These are phyloP conservation scores for Acephala macrosclerotiorum DNA, from an alignment of 2,329 filamentous ascomycete genomes.

Conservation along the genomic window DNA sequence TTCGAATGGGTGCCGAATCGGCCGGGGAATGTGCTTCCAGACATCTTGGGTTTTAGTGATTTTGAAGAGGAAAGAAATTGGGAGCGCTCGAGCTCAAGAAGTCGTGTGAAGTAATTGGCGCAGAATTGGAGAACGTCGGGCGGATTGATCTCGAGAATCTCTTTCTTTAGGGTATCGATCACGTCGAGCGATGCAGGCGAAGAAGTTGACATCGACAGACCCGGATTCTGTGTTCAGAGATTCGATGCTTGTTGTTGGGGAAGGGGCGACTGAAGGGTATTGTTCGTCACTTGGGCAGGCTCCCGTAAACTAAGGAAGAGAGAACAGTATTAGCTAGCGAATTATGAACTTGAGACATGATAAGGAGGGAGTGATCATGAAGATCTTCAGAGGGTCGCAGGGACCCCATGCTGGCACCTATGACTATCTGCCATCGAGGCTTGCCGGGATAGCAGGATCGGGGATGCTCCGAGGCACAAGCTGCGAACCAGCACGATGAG, in stretches of 20 bases:
- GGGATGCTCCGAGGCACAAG: neutral
- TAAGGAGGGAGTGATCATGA: conserved; percentile 2
- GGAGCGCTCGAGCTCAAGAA: conserved; percentile 70
- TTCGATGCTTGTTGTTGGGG: conserved; percentile 9
- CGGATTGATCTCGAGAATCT: conserved; percentile 64
- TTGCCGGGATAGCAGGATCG: conserved; percentile 3
- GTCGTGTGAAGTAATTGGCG: conserved; percentile 71
- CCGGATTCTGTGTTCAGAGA: neutral
- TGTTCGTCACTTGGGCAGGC: neutral
- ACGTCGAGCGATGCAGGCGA: conserved; percentile 66
- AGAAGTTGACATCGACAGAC: conserved; percentile 54
- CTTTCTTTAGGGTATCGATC: conserved; percentile 68
- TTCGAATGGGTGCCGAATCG: conserved; percentile 72
- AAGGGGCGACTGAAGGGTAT: conserved; percentile 1
- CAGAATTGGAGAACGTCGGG: conserved; percentile 74
- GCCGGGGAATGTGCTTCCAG: conserved; percentile 79
- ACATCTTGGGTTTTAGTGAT: conserved; percentile 60
- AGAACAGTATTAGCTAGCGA: neutral
- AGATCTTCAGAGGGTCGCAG: conserved; percentile 3
- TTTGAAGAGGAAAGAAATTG: conserved; percentile 59
- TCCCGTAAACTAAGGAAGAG: neutral
- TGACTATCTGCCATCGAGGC: conserved; percentile 6
- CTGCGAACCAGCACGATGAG: neutral
- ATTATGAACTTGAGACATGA: neutral
- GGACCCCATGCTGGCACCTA: conserved; percentile 11